Conservation (phyloP, 495 filamentous ascomycete species). For the Penicillium mononematosum region DNA sequence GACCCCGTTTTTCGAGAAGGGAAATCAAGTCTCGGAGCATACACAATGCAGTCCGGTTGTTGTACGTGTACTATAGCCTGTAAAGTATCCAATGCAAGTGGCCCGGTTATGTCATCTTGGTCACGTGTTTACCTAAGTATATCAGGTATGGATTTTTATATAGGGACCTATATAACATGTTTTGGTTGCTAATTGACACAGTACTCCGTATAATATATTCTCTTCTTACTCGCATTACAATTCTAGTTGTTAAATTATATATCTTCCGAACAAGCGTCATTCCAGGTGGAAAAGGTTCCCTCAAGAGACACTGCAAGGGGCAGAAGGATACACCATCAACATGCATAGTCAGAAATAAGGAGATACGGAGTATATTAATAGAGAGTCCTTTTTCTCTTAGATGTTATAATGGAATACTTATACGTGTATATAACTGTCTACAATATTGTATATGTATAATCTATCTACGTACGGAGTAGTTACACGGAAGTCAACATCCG, state of each 20-base stretch:
- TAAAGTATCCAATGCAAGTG: not conserved
- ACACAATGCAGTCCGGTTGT: slow-evolving; percentile 8
- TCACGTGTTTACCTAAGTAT: slow-evolving; percentile 8
- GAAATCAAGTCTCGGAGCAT: slow-evolving; percentile 22
- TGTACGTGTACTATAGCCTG: not conserved
- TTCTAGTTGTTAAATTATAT: not conserved
- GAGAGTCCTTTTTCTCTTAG: no score
- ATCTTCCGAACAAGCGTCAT: not conserved
- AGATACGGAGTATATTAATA: no score
- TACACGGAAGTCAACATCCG: not conserved
- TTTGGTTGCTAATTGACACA: not conserved
- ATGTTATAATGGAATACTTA: no score
- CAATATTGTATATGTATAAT: no score
- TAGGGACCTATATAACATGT: no score
- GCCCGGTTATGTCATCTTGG: slow-evolving; percentile 5
- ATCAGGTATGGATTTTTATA: not conserved
- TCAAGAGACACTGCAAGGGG: slow-evolving; percentile 5
- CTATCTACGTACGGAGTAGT: not conserved
- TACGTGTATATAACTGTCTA: not conserved
- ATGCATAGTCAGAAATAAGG: not conserved
- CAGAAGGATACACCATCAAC: no score
- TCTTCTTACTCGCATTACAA: not conserved
- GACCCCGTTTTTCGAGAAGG: slow-evolving; percentile 12
- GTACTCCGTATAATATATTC: not conserved
- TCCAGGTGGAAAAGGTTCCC: not conserved